These are phyloP conservation scores for Meira nashicola DNA, from an alignment of 1,284 basidiomycete genomes.

Conservation along the genomic window DNA sequence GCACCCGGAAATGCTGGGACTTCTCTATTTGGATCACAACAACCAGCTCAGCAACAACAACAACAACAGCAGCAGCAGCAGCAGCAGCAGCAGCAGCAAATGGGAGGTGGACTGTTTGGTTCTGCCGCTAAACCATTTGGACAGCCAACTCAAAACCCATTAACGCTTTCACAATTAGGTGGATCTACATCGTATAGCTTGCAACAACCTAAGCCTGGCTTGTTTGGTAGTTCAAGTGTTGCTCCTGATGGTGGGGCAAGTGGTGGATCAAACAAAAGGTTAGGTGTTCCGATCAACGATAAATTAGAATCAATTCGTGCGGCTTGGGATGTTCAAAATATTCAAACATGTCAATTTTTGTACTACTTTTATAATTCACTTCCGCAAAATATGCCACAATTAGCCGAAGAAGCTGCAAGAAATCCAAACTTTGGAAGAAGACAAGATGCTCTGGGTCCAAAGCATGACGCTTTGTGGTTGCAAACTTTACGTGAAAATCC, in stretches of 20 bases:
- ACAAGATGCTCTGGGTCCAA: constrained; percentile 40
- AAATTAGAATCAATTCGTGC: constrained; percentile 42
- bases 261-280: constrained; percentile 28
- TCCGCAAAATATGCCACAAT: constrained; percentile 1
- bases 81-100: constrained; percentile 13
- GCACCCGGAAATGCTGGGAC: constrained; percentile 6
- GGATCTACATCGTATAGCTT: constrained; percentile 8
- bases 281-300: constrained; percentile 31
- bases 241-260: not conserved
- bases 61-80: constrained; percentile 15
- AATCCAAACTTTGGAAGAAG: constrained; percentile 37
- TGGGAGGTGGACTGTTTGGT: not conserved
- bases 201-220: constrained; percentile 6
- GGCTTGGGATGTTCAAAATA: constrained; percentile 44
- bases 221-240: not conserved
- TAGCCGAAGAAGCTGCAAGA: constrained; percentile 23
- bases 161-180: constrained; percentile 10
- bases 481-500: constrained; percentile 45
- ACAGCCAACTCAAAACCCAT: not conserved
- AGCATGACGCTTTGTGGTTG: constrained; percentile 47
- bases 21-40: constrained; percentile 22
- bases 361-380: constrained; percentile 43
- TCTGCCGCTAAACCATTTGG: not conserved
- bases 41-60: constrained; percentile 20
- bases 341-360: constrained; percentile 42